A percentile compares a stretch with the other conserved stretches of the same genome.
These are phyloP conservation scores for Pyrenopolyporus hunteri DNA, from an alignment of 495 filamentous ascomycete genomes.

Conservation along the genomic window DNA sequence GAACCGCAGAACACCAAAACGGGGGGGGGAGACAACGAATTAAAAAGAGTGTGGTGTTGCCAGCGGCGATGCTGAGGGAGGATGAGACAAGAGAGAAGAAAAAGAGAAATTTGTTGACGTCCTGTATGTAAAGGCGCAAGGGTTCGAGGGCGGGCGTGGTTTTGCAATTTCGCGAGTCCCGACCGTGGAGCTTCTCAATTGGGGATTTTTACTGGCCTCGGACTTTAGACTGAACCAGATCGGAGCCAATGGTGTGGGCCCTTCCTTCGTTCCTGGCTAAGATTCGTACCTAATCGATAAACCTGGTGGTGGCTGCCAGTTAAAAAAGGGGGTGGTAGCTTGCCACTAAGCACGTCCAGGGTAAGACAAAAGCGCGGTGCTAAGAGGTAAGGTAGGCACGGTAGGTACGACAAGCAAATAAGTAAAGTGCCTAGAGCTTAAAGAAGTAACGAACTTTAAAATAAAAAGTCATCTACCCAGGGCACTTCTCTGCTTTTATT, in stretches of 20 bases:
- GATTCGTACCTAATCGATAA: slow-evolving; percentile 15
- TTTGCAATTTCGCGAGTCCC: slow-evolving; percentile 35
- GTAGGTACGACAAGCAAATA: neutral
- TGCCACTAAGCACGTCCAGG: neutral
- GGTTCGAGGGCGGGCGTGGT: slow-evolving; percentile 11
- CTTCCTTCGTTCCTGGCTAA: slow-evolving; percentile 27
- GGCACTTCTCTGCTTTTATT: slow-evolving; percentile 30
- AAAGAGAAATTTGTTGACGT: slow-evolving; percentile 18
- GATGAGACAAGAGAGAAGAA: no score
- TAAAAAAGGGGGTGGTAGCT: neutral
- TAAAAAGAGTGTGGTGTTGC: no score
- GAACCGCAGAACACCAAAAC: neutral
- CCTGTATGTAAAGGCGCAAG: no score
- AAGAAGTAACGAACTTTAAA: neutral
- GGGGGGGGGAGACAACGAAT: slow-evolving; percentile 6
- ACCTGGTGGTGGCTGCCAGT: neutral
- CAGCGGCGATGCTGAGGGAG: no score
- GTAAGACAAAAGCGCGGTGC: neutral
- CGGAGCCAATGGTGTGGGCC: slow-evolving; percentile 2
- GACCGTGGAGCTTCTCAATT: slow-evolving; percentile 16
- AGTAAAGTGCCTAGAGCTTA: neutral
- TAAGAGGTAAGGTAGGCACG: neutral
- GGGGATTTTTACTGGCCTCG: slow-evolving; percentile 20
- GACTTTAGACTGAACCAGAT: slow-evolving; percentile 21
- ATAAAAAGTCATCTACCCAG: neutral